A percentile compares a stretch with the other conserved stretches of the same genome.
phyloP scores from a whole-genome alignment of 257 asterid genomes.

The Salvia splendens region DNA sequence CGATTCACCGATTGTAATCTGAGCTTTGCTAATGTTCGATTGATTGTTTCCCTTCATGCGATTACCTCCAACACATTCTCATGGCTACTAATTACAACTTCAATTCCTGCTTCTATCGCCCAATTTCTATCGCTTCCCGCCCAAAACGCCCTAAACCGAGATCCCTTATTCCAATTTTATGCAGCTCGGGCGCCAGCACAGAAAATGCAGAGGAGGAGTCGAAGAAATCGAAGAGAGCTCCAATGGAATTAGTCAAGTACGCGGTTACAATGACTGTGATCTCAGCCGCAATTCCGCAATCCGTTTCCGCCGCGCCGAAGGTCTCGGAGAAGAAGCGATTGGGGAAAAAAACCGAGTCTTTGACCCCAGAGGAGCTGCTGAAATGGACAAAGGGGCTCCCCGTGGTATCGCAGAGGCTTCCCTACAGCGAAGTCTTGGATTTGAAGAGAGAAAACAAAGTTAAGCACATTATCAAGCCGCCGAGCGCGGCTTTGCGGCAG shows the following conservation, averaged over 20 bases:
- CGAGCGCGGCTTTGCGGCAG: constrained; percentile 53
- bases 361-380: constrained; percentile 62
- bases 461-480: constrained; percentile 70
- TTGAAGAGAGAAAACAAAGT: constrained; percentile 69
- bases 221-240: constrained; percentile 34
- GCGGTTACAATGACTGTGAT: constrained; percentile 72
- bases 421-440: constrained; percentile 70
- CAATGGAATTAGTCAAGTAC: constrained; percentile 48
- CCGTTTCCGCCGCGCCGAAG: constrained; percentile 64
- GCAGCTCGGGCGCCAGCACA: constrained; percentile 30
- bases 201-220: constrained; percentile 38
- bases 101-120: constrained; percentile 48
- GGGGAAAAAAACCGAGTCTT: constrained; percentile 46
- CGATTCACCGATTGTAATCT: not conserved
- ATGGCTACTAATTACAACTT: constrained; percentile 55
- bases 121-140: constrained; percentile 28
- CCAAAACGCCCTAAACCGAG: constrained; percentile 37
- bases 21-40: not conserved
- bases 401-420: constrained; percentile 66
- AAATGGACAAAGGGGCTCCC: constrained; percentile 92
- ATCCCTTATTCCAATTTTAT: constrained; percentile 40
- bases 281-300: constrained; percentile 66
- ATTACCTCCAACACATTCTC: constrained; percentile 19
- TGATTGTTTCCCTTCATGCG: constrained; percentile 8
- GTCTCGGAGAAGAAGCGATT: constrained; percentile 56